Evolutionary conservation across 2,329 filamentous ascomycete genomes (phyloP).

Genomic region (Aspergillus calidoustus): DNA sequence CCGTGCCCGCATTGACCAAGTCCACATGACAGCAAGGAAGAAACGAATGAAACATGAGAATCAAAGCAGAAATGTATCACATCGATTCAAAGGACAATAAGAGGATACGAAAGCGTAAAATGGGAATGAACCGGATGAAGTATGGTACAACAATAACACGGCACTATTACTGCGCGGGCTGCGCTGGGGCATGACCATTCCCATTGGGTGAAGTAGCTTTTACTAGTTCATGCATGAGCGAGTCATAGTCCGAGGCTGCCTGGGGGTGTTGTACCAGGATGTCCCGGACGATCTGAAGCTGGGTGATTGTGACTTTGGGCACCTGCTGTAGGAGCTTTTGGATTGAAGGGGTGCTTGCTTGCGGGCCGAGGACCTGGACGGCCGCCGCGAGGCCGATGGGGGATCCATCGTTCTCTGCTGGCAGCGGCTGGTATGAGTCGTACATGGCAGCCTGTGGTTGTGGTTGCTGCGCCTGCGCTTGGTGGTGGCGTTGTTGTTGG

Average conservation of each 20-base stretch:
- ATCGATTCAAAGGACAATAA: not conserved
- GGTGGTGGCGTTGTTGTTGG: constrained; percentile 15
- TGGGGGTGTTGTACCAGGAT: constrained; percentile 70
- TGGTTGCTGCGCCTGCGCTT: constrained; percentile 9
- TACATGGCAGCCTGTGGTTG: constrained; percentile 29
- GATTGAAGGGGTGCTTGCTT: constrained; percentile 68
- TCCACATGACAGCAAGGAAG: constrained; percentile 6
- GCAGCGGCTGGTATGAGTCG: constrained; percentile 27
- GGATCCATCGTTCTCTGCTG: constrained; percentile 24
- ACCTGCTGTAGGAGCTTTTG: constrained; percentile 72
- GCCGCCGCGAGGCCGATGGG: constrained; percentile 61
- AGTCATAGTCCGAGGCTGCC: constrained; percentile 62
- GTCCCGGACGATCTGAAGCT: constrained; percentile 74
- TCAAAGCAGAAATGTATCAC: not conserved
- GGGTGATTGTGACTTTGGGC: constrained; percentile 68
- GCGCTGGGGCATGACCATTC: constrained; percentile 26
- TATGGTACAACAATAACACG: constrained; percentile 26
- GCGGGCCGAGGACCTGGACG: constrained; percentile 65
- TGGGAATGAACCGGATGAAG: not conserved
- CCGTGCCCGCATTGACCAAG: constrained; percentile 11
- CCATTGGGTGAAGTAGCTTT: constrained; percentile 40
- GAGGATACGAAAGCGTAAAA: constrained; percentile 1
- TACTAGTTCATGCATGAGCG: constrained; percentile 48
- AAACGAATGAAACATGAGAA: not conserved
- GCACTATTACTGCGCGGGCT: constrained; percentile 21